Evolutionary conservation across 495 filamentous ascomycete species (phyloP).

Genomic region (Aspergillus bertholletiae): DNA sequence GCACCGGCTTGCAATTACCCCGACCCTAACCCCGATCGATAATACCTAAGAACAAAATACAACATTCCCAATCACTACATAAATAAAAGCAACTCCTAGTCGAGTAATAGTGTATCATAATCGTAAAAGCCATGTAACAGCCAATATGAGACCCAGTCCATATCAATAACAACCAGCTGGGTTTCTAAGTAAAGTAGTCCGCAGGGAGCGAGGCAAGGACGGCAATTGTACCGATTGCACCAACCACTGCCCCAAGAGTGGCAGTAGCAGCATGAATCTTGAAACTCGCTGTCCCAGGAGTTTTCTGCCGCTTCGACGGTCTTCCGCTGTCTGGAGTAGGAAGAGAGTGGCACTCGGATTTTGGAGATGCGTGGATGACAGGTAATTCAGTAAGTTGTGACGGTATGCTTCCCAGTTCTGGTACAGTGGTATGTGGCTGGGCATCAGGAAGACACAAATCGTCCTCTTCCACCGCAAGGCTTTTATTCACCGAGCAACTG

Average conservation of each 20-base stretch:
- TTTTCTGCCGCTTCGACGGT: constrained; percentile 33
- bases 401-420: background rate
- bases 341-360: constrained; percentile 8
- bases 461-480: background rate
- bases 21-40: background rate
- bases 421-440: constrained; percentile 17
- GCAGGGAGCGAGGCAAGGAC: constrained; percentile 42
- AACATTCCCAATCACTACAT: background rate
- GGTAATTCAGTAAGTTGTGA: constrained; percentile 8
- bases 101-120: background rate
- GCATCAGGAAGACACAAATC: constrained; percentile 23
- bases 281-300: constrained; percentile 14
- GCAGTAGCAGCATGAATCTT: constrained; percentile 43
- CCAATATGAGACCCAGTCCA: background rate
- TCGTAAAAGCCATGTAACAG: constrained; percentile 6
- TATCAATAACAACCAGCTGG: background rate
- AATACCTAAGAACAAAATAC: background rate
- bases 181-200: constrained; percentile 32
- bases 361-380: background rate
- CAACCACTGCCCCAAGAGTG: constrained; percentile 41
- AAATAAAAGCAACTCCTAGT: background rate
- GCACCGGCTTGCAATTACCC: background rate
- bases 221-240: constrained; percentile 48
- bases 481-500: background rate
- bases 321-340: constrained; percentile 15